Conservation (phyloP, 2,329 filamentous ascomycete species). For the Mycosphaerella sp. region DNA sequence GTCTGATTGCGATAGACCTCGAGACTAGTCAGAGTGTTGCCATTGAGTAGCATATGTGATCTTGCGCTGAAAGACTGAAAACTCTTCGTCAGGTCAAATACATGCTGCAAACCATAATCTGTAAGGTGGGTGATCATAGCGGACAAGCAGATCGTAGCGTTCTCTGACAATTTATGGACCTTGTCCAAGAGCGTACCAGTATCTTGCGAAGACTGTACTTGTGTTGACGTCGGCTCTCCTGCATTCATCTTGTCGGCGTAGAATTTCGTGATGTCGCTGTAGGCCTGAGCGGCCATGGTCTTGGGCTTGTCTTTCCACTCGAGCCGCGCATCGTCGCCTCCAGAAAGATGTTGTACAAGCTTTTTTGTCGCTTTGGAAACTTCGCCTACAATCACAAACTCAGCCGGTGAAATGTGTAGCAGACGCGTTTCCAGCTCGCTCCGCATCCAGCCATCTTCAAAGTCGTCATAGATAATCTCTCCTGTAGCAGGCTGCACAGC, state of each 20-base stretch:
- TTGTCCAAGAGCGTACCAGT: slow-evolving; percentile 68
- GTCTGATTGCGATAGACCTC: slow-evolving; percentile 96
- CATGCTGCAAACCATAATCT: slow-evolving; percentile 89
- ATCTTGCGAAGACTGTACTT: slow-evolving; percentile 39
- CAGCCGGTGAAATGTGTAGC: slow-evolving; percentile 89
- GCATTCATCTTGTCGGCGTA: slow-evolving; percentile 80
- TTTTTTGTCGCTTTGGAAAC: slow-evolving; percentile 89
- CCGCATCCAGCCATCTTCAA: slow-evolving; percentile 96
- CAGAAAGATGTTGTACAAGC: slow-evolving; percentile 80
- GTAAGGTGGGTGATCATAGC: slow-evolving; percentile 92
- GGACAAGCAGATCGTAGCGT: slow-evolving; percentile 85
- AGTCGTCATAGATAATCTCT: slow-evolving; percentile 91
- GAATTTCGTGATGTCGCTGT: slow-evolving; percentile 85
- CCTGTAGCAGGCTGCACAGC: slow-evolving; percentile 94
- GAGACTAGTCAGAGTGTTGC: slow-evolving; percentile 86
- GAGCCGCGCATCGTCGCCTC: slow-evolving; percentile 79
- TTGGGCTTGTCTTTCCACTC: slow-evolving; percentile 71
- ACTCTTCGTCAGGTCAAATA: slow-evolving; percentile 94
- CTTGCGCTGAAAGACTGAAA: slow-evolving; percentile 92
- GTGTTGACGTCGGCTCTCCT: slow-evolving; percentile 31
- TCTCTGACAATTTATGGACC: slow-evolving; percentile 75
- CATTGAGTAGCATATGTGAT: slow-evolving; percentile 93
- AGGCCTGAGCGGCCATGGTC: slow-evolving; percentile 75
- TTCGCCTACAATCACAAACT: slow-evolving; percentile 87
- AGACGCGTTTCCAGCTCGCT: slow-evolving; percentile 94